A percentile compares a stretch with the other conserved stretches of the same genome.
Conservation (phyloP, 1,139 yeast genomes). For the Yamadazyma jaroonii region DNA sequence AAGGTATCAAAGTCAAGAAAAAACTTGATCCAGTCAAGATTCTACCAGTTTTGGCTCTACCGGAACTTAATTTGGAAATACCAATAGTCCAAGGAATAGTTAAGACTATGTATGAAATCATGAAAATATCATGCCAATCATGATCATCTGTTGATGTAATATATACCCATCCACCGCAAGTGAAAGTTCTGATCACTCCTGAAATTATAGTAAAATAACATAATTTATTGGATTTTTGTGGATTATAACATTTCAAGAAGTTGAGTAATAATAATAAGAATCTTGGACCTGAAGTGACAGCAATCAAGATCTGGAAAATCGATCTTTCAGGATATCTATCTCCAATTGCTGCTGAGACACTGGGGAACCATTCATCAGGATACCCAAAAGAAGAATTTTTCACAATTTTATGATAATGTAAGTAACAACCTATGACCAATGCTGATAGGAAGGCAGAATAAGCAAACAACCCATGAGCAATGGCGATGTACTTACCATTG, state of each 20-base stretch:
- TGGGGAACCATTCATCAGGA: constrained; percentile 98
- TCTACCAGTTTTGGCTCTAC: constrained; percentile 51
- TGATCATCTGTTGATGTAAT: constrained; percentile 96
- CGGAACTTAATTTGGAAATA: constrained; percentile 54
- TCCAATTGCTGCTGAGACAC: constrained; percentile 95
- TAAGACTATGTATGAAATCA: constrained; percentile 84
- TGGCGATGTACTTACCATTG: constrained; percentile 65
- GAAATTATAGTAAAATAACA: constrained; percentile 22
- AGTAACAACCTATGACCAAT: constrained; percentile 62
- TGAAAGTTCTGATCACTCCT: constrained; percentile 80
- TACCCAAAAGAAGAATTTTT: constrained; percentile 82
- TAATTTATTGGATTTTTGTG: constrained; percentile 41
- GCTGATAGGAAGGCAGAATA: constrained; percentile 73
- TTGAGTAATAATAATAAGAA: constrained; percentile 67
- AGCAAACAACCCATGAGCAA: constrained; percentile 72
- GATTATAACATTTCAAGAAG: constrained; percentile 40
- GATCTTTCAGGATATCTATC: constrained; percentile 96
- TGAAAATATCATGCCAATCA: constrained; percentile 91
- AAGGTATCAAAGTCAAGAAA: constrained; percentile 71
- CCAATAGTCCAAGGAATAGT: constrained; percentile 89
- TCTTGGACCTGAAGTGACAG: constrained; percentile 82
- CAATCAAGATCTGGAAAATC: constrained; percentile 80
- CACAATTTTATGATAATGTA: constrained; percentile 86
- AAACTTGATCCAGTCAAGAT: constrained; percentile 55
- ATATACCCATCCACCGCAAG: constrained; percentile 99